Percentiles rank a stretch among this genome's conserved stretches.
Conservation (phyloP, 116 monocot genomes). For the Papilionanthe hybrid region DNA sequence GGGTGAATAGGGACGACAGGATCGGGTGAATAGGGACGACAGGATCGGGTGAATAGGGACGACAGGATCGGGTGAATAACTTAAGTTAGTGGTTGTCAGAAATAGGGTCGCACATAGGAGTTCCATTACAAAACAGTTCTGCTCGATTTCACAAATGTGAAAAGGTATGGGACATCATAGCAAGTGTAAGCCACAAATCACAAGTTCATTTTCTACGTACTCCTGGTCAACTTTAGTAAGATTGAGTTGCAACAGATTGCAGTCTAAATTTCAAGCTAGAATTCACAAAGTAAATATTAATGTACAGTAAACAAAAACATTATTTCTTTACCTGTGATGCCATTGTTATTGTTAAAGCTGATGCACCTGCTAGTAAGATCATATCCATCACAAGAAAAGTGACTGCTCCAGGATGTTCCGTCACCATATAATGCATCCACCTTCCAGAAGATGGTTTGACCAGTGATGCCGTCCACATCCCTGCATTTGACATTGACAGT, state of each 20-base stretch:
- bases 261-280: neutral
- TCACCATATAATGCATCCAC: slow-evolving; percentile 52
- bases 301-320: neutral
- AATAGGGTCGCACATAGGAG: neutral
- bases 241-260: neutral
- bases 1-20: too few relatives aligned
- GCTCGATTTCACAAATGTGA: neutral
- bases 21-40: too few relatives aligned
- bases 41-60: neutral
- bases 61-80: neutral
- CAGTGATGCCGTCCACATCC: slow-evolving; percentile 55
- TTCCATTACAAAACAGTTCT: neutral
- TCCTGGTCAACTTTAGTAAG: neutral
- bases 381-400: slow-evolving; percentile 56
- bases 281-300: neutral
- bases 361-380: slow-evolving; percentile 45
- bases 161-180: neutral
- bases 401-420: slow-evolving; percentile 64
- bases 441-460: slow-evolving; percentile 39
- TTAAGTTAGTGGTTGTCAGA: neutral
- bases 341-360: slow-evolving; percentile 55
- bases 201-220: neutral
- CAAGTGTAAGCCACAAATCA: neutral
- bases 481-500: slow-evolving; percentile 33
- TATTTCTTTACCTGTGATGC: slow-evolving; percentile 58